phyloP scores from a whole-genome alignment of 345 rosid species.

The Dipteronia sinensis region DNA sequence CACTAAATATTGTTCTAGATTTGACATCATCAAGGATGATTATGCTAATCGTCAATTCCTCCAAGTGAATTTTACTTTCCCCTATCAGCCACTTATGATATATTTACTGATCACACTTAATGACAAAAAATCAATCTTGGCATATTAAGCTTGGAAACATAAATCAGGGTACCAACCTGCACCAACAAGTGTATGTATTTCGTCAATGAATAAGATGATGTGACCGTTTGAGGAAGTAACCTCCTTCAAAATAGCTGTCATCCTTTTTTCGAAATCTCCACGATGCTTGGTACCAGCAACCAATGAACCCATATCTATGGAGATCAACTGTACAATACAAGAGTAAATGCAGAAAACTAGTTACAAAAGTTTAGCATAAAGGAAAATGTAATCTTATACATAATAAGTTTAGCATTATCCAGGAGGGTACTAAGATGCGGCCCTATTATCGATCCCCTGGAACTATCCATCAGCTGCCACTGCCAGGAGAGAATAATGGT shows the following conservation, averaged over 20 bases:
- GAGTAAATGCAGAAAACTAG: not conserved
- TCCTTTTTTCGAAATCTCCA: not conserved
- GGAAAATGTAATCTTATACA: not conserved
- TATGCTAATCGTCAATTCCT: too few species aligned
- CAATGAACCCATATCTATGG: not conserved
- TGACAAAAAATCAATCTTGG: too few species aligned
- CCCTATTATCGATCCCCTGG: conserved; percentile 70
- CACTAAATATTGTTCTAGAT: too few species aligned
- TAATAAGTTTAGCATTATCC: conserved; percentile 45
- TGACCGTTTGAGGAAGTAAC: conserved; percentile 5
- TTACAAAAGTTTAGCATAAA: not conserved
- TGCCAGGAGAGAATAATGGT: conserved; percentile 32
- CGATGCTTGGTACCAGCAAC: not conserved
- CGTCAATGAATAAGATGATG: conserved; percentile 9
- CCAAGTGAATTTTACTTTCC: too few species aligned
- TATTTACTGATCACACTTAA: not conserved
- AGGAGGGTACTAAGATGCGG: conserved; percentile 54
- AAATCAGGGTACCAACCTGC: not conserved
- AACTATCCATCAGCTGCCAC: conserved; percentile 62
- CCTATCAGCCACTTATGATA: too few species aligned
- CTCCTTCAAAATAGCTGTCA: not conserved
- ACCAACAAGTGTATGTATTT: conserved; percentile 1
- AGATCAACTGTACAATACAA: conserved; percentile 10
- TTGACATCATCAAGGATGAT: too few species aligned
- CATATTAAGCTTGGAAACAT: too few species aligned